Percentiles rank a stretch among this genome's conserved stretches.
Conservation (phyloP, 768 basidiomycete species). For the Exsudoporus frostii region DNA sequence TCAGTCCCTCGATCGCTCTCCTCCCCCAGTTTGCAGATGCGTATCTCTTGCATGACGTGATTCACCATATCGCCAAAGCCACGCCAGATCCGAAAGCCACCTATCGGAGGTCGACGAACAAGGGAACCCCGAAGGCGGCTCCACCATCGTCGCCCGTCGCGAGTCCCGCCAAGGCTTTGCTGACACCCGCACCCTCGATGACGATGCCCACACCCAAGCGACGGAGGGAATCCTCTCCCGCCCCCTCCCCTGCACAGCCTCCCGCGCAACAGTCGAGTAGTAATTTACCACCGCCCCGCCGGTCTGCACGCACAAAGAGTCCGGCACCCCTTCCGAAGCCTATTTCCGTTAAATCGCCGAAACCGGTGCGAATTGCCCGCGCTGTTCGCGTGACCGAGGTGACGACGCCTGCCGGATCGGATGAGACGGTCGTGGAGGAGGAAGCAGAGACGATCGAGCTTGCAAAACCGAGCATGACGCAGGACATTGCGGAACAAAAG, state of each 20-base stretch:
- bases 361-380: constrained; percentile 19
- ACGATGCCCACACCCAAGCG: constrained; percentile 55
- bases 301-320: constrained; percentile 43
- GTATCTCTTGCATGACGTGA: constrained; percentile 61
- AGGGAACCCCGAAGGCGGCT: constrained; percentile 28
- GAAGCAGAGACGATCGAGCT: constrained; percentile 57
- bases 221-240: constrained; percentile 59
- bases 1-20: constrained; percentile 60
- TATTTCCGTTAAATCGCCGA: constrained; percentile 37
- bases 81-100: constrained; percentile 71
- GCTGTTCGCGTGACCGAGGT: constrained; percentile 30
- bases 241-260: constrained; percentile 17
- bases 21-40: constrained; percentile 53
- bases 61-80: constrained; percentile 66
- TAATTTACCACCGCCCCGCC: constrained; percentile 40
- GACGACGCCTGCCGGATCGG: constrained; percentile 51
- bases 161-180: constrained; percentile 22
- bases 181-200: constrained; percentile 36
- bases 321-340: constrained; percentile 31
- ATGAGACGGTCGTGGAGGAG: constrained; percentile 65
- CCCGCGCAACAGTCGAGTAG: constrained; percentile 16
- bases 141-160: constrained; percentile 27
- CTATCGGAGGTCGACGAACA: constrained; percentile 68
- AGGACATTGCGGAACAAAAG: constrained; percentile 77
- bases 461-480: constrained; percentile 57